Base-by-base conservation (phyloP, 2,329 filamentous ascomycete genomes). In the Calonectria multiphialidica region DNA sequence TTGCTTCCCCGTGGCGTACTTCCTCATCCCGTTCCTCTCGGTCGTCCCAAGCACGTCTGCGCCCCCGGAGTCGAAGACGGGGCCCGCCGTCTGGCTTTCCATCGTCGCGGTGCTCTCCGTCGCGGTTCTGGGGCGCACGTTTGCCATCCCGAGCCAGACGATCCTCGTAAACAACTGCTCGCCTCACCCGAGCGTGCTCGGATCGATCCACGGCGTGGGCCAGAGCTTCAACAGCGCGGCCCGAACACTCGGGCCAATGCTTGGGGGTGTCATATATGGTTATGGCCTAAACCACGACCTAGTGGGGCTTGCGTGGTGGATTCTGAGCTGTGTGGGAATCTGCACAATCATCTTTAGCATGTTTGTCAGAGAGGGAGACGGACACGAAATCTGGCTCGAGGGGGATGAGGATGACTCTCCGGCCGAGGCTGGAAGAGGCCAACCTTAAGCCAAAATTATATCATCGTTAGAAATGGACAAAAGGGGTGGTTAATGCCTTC, bases 1-100 rank as follows among this genome's bases (percentile, higher is more conserved):
- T 49, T 88, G 93, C 62, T 96, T 95, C 73, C 93, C 94, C 0
- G 37, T 94, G 12, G 89, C 92, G 0, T 96, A 96, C 81, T 84
- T 91, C 12, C 80, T 93, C 12, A 88, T 93, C 44, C 94, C 94
- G 0, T 95, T 92, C 79, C 87, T 96, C 15, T 89, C 93, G 1
- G 82, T 95, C 35, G 86, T 95, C 1, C 93, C 92, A 0, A 90
- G 89, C 66, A 80, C 85, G 1, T 82, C 86, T 1, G 83, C 86
- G 2, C 85, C 86, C 2, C 90, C 91, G 1, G 86, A 85, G 8
- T 80, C 84, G 44, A 90, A 90, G 59, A 87, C 87, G 2, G 91
- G 92, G 0, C 63, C 86, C 10, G 83, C 85, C 47, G 86, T 95
- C 42, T 95, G 93, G 94, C 76, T 89, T 0, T 89, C 90, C 2